Conservation (phyloP, 2,329 filamentous ascomycete genomes). For the Zasmidium citrigriseum region DNA sequence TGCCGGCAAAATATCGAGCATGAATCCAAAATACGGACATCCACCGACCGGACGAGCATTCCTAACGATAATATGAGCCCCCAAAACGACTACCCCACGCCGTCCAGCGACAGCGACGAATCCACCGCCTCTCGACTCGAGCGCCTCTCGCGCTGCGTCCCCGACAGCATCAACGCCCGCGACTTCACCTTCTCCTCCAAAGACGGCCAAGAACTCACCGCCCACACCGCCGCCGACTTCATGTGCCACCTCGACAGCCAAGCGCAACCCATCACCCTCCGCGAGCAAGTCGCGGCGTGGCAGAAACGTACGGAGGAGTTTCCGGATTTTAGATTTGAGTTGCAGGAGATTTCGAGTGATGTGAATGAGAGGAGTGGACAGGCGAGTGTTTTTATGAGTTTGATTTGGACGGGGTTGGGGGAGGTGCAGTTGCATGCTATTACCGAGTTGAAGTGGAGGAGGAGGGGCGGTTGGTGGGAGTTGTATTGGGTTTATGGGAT, state of each 20-base stretch:
- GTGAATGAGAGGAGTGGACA: background rate
- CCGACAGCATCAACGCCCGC: slow-evolving; percentile 2
- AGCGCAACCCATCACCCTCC: background rate
- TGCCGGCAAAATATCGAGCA: background rate
- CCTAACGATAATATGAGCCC: background rate
- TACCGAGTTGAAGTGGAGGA: slow-evolving; percentile 4
- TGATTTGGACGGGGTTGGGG: background rate
- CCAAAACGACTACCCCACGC: background rate
- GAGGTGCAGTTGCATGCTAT: slow-evolving; percentile 4
- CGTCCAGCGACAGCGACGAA: background rate
- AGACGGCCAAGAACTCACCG: background rate
- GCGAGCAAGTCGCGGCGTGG: slow-evolving; percentile 1
- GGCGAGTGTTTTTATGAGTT: slow-evolving; percentile 3
- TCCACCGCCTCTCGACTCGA: slow-evolving; percentile 1
- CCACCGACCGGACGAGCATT: no score
- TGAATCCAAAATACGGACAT: no score
- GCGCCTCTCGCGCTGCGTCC: background rate
- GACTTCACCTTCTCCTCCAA: slow-evolving; percentile 1
- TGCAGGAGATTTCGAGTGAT: background rate
- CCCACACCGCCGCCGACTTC: slow-evolving; percentile 2
- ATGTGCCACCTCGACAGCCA: slow-evolving; percentile 4
- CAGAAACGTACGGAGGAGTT: background rate
- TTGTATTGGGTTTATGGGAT: background rate
- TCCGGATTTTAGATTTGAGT: slow-evolving; percentile 4
- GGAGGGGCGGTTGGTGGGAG: background rate